These are phyloP conservation scores for Tricladium varicosporioides DNA, from an alignment of 2,329 filamentous ascomycete species.

Conservation along the genomic window DNA sequence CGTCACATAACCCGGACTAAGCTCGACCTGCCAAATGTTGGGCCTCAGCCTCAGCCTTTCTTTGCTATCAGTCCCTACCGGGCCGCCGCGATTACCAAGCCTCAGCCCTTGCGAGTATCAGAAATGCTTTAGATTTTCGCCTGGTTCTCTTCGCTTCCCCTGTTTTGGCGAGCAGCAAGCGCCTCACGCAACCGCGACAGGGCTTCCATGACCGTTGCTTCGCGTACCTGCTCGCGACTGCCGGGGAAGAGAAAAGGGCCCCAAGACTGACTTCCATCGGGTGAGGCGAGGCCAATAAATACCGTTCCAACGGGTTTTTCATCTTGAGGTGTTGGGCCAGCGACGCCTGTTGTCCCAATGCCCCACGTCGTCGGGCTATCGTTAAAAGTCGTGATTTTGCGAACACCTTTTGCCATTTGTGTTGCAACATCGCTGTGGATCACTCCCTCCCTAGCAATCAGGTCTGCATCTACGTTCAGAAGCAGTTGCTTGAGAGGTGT, in stretches of 20 bases:
- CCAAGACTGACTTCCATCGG: neutral
- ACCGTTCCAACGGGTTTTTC: slow-evolving; percentile 2
- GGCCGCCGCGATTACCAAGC: too few species aligned
- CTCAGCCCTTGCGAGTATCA: too few species aligned
- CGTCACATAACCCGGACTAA: too few species aligned
- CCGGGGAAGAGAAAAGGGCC: slow-evolving; percentile 5
- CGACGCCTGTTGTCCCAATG: slow-evolving; percentile 4
- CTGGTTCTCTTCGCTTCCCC: too few species aligned
- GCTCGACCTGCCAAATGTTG: too few species aligned
- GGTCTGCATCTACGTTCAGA: neutral
- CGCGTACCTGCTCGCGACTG: slow-evolving; percentile 1
- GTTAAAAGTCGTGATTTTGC: neutral
- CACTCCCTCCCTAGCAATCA: slow-evolving; percentile 2
- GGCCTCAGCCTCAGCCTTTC: too few species aligned
- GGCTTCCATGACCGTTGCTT: slow-evolving; percentile 3
- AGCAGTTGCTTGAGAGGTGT: slow-evolving; percentile 4
- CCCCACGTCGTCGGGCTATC: slow-evolving; percentile 2
- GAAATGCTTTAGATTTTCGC: too few species aligned
- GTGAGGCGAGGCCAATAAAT: slow-evolving; percentile 5
- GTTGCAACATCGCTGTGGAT: slow-evolving; percentile 2
- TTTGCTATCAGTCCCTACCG: too few species aligned
- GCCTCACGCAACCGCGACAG: too few species aligned
- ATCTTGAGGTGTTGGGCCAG: neutral
- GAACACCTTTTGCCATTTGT: slow-evolving; percentile 6
- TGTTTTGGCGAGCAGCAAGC: too few species aligned